Base-by-base conservation (phyloP, 495 filamentous ascomycete species). In the Daldinia vernicosa region DNA sequence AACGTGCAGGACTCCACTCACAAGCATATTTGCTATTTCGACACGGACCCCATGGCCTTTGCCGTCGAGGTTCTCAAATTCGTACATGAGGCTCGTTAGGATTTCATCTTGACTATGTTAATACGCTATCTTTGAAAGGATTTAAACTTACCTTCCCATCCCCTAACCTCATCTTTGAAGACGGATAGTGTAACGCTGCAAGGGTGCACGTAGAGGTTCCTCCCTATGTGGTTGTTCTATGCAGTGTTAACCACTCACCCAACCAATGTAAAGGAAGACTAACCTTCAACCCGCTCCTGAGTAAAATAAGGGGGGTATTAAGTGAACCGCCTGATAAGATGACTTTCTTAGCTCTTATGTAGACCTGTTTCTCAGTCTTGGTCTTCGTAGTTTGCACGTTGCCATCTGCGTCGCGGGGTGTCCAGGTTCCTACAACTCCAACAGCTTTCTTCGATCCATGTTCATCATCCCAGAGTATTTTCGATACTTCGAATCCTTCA, bases 31-130 rank as follows among this genome's bases (percentile, higher is more conserved):
- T 1, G 81, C 77, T 22, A 83, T 77, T 77, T 92, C 89, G 27
- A 94, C 77, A 76, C 92, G 92, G 55, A 80, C 80, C 8, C 92
- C 92, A 67, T 95, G 90, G 26, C 90, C 89, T 5, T 88, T 75
- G n/a, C 84, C 84, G 74, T 93, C 91, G 0, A 91, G 82, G 63
- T 93, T 86, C 66, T 92, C 89, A 66, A 91, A 90, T 47, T 91
- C 85, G 33, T 83, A 86, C 58, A 89, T 85, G 3, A 92, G 83
- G 2, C 84, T 82, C 0, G 92, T 93, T 39, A 95, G 77, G 26
- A 90, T 88, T 3, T 82, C 76, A 39, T 85, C 60, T 68, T 3
- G 1, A 3, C 5, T 14, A 14, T 30, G 19, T 56, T 57, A 69
- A 9, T 37, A 15, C 9, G 4, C 6, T 33, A 56, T 30, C 17